phyloP scores from a whole-genome alignment of 2,329 filamentous ascomycete species.

The Parastagonospora avenae region DNA sequence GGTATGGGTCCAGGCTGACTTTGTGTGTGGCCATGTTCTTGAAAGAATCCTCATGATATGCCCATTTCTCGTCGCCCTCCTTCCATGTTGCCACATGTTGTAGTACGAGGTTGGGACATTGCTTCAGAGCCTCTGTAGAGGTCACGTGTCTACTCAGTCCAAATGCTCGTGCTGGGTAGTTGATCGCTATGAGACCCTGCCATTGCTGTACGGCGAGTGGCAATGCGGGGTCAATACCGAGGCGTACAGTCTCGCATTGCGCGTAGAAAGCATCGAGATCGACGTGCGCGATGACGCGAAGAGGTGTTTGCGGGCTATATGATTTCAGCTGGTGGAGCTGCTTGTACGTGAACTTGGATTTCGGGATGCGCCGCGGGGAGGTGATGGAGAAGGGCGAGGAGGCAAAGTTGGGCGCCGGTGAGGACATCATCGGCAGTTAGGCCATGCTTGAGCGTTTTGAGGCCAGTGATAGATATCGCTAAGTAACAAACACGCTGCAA shows the following conservation, averaged over 20 bases:
- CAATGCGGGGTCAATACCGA: conserved; percentile 73
- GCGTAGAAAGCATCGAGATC: conserved; percentile 96
- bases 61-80: conserved; percentile 90
- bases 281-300: conserved; percentile 87
- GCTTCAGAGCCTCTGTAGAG: conserved; percentile 79
- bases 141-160: conserved; percentile 82
- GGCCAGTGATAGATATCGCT: background rate
- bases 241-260: conserved; percentile 91
- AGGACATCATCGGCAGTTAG: conserved; percentile 48
- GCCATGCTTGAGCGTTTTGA: conserved; percentile 10
- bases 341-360: conserved; percentile 82
- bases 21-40: conserved; percentile 86
- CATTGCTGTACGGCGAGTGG: conserved; percentile 95
- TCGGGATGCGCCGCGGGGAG: conserved; percentile 43
- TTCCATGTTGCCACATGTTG: conserved; percentile 97
- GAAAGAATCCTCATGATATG: conserved; percentile 81
- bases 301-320: conserved; percentile 72
- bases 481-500: background rate
- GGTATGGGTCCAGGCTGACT: conserved; percentile 91
- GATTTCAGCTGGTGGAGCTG: conserved; percentile 77
- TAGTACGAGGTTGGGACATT: conserved; percentile 81
- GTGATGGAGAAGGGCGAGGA: conserved; percentile 53
- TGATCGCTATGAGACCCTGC: conserved; percentile 93
- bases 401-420: conserved; percentile 53
- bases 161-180: conserved; percentile 85